These are phyloP conservation scores for Phytophthora aleatoria DNA, from an alignment of 352 stramenopile species.

Conservation along the genomic window DNA sequence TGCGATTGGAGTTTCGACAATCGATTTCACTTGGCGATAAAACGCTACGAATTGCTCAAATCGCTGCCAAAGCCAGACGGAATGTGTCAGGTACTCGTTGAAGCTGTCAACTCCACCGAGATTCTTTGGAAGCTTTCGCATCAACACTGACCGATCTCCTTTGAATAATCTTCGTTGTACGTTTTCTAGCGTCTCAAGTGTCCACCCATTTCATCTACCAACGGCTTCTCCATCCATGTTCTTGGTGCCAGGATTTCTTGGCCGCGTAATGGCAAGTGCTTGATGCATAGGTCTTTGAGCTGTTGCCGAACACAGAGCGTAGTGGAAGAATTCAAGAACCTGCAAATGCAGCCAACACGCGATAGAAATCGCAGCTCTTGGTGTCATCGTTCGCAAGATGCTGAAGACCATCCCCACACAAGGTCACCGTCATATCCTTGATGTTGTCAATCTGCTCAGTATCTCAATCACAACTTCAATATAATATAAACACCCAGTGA, in stretches of 20 bases:
- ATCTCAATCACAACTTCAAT: constrained; percentile 6
- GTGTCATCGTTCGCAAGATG: constrained; percentile 21
- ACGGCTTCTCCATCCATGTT: too few relatives aligned
- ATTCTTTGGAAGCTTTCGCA: constrained; percentile 3
- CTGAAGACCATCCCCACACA: constrained; percentile 37
- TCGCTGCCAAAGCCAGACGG: constrained; percentile 3
- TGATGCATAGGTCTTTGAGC: too few relatives aligned
- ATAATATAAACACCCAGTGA: background rate
- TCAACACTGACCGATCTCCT: background rate
- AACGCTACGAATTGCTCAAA: constrained; percentile 19
- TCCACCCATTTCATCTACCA: too few relatives aligned
- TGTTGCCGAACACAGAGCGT: background rate
- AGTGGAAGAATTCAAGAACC: constrained; percentile 6
- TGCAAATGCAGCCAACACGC: constrained; percentile 5
- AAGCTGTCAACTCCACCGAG: background rate
- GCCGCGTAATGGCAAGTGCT: too few relatives aligned
- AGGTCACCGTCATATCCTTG: constrained; percentile 37
- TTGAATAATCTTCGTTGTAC: too few relatives aligned
- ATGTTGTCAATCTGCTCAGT: constrained; percentile 22
- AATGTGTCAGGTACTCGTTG: constrained; percentile 3
- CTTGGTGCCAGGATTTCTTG: too few relatives aligned
- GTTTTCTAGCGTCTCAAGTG: too few relatives aligned
- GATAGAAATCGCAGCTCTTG: constrained; percentile 7
- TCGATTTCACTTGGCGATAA: constrained; percentile 17
- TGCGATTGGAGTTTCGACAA: background rate